Evolutionary conservation across 257 asterid genomes (phyloP).

Genomic region (Solanum ossicruentum): DNA sequence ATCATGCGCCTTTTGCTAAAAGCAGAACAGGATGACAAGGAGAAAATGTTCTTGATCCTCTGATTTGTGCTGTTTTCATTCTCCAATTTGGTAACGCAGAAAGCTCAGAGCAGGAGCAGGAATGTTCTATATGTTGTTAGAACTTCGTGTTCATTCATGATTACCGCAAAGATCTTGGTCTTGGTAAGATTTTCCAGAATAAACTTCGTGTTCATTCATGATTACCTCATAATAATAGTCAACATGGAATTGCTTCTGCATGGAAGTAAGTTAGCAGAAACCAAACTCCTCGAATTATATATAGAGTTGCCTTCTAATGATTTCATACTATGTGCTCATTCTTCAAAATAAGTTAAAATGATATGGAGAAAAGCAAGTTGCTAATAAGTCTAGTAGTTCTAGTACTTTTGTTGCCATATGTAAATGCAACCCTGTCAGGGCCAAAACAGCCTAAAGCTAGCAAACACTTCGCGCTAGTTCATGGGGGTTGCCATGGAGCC

Average conservation of each 20-base stretch:
- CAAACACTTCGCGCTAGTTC: conserved; percentile 20
- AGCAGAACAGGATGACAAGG: neutral
- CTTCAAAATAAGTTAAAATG: neutral
- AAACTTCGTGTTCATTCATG: no score
- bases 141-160: no score
- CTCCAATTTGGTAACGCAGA: neutral
- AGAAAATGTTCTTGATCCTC: neutral
- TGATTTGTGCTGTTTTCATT: neutral
- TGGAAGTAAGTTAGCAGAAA: neutral
- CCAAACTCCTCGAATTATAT: neutral
- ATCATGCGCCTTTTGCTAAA: neutral
- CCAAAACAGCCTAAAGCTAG: neutral
- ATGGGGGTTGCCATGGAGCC: conserved; percentile 24
- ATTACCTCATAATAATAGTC: neutral
- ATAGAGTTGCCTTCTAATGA: neutral
- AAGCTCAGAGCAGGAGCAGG: neutral
- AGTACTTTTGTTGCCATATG: neutral
- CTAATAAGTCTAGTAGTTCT: neutral
- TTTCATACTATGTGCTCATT: neutral
- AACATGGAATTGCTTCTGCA: neutral
- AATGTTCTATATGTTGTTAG: neutral
- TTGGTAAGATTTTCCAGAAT: no score
- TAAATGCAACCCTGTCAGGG: neutral
- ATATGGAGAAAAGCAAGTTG: neutral
- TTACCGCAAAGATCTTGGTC: no score